Evolutionary conservation across 805 yeast species (phyloP), one percentile per base, ranked within the genome.

Genomic region (Ogataea sp.): DNA sequence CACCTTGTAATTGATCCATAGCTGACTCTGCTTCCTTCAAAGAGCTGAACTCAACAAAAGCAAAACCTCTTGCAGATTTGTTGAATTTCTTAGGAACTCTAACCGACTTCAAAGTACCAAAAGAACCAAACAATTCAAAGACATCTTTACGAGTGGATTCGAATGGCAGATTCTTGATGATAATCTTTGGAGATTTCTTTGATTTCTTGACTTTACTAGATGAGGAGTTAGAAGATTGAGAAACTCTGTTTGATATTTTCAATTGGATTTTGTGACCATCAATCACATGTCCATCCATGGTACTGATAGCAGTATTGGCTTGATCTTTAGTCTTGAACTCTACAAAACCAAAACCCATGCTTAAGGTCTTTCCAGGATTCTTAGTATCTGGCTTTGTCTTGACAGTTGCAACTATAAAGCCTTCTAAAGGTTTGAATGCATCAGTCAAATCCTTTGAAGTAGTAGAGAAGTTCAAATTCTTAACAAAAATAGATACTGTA

Each of bases 291-390:
- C 86, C 94, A 58, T 89, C 85, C 66, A 87, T 63, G 0, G 81
- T 71, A 26, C 69, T 59, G 36, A 87, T 76, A 6, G 96, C 97
- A 11, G 73, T 68, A 31, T 75, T 69, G 0, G 98, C 98, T 52
- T 83, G 78, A 30, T 78, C 85, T 48, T 75, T 76, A 2, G 89
- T 75, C 49, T 68, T 76, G 61, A 87, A 93, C 62, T 93, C 98
- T 13, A 77, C 96, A 64, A 93, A 93, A 1, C 98, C 98, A 54
- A 88, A 93, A 17, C 98, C 98, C 98, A 93, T 93, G 51, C 96
- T 87, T 43, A 79, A 70, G n/a, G 69, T 63, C 41, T 73, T 73
- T 10, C 80, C 82, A 2, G 73, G 55, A 43, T 76, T 73, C 61
- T 79, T 85, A 28, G 95, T 76, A 62, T 90, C 95, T 1, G 96